Conservation (phyloP, 805 yeast species). For the Candida anglica region DNA sequence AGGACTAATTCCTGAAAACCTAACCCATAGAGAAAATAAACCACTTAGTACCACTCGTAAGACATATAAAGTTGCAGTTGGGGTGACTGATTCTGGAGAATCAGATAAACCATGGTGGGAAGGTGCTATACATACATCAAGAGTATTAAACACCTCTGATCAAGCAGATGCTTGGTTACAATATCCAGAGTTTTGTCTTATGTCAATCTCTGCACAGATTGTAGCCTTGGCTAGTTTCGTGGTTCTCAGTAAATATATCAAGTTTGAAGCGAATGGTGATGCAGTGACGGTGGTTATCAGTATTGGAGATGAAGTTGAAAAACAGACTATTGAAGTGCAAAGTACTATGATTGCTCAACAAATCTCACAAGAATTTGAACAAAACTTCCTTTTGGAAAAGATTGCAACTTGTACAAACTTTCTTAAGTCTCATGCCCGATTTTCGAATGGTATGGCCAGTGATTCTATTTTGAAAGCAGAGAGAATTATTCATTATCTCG, state of each 20-base stretch:
- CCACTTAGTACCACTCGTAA: too few species aligned
- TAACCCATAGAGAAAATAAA: background rate
- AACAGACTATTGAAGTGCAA: background rate
- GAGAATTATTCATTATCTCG: slow-evolving; percentile 14
- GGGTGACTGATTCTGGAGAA: slow-evolving; percentile 1
- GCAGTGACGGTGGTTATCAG: background rate
- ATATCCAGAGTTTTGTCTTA: slow-evolving; percentile 2
- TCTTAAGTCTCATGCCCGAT: slow-evolving; percentile 9
- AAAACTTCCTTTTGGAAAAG: slow-evolving; percentile 7
- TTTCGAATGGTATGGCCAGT: slow-evolving; percentile 6
- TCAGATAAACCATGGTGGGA: slow-evolving; percentile 11
- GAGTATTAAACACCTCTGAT: background rate
- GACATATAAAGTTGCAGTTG: slow-evolving; percentile 1
- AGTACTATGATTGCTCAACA: slow-evolving; percentile 1
- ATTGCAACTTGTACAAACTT: slow-evolving; percentile 9
- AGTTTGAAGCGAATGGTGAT: slow-evolving; percentile 1
- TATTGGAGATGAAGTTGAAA: background rate
- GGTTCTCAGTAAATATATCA: slow-evolving; percentile 4
- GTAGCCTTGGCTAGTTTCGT: slow-evolving; percentile 2
- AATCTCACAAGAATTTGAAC: slow-evolving; percentile 5
- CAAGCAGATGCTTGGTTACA: slow-evolving; percentile 5
- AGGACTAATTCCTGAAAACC: slow-evolving; percentile 26
- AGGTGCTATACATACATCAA: background rate
- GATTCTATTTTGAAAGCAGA: slow-evolving; percentile 14
- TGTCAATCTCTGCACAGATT: background rate